phyloP scores from a whole-genome alignment of 352 stramenopile genomes.

The Peronosclerospora sorghi region DNA sequence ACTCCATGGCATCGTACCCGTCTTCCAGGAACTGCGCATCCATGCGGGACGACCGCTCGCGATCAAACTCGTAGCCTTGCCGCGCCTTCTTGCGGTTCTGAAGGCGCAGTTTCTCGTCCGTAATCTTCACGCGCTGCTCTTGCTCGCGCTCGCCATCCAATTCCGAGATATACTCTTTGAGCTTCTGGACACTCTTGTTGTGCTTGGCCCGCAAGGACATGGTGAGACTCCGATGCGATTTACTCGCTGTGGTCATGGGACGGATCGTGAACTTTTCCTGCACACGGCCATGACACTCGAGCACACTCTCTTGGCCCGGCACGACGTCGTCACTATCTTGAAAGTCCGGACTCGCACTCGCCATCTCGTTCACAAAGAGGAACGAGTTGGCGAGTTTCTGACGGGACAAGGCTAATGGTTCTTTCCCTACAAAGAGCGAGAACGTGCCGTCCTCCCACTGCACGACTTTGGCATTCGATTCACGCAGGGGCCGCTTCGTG shows the following conservation, averaged over 20 bases:
- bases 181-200: slow-evolving; percentile 81
- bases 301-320: slow-evolving; percentile 58
- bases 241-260: slow-evolving; percentile 73
- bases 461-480: slow-evolving; percentile 76
- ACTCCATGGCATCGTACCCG: slow-evolving; percentile 60
- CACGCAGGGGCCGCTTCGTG: slow-evolving; percentile 44
- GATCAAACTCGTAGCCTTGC: slow-evolving; percentile 72
- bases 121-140: slow-evolving; percentile 78
- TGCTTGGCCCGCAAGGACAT: slow-evolving; percentile 86
- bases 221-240: slow-evolving; percentile 80
- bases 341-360: slow-evolving; percentile 50
- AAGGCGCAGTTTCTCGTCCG: slow-evolving; percentile 70
- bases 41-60: slow-evolving; percentile 61
- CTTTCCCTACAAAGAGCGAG: slow-evolving; percentile 79
- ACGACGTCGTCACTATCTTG: slow-evolving; percentile 51
- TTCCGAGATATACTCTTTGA: slow-evolving; percentile 83
- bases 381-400: slow-evolving; percentile 85
- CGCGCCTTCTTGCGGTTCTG: slow-evolving; percentile 81
- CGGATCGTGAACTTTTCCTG: slow-evolving; percentile 80
- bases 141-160: slow-evolving; percentile 73
- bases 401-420: slow-evolving; percentile 67
- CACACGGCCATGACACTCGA: slow-evolving; percentile 77
- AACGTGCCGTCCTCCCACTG: slow-evolving; percentile 81
- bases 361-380: slow-evolving; percentile 69
- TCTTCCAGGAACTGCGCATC: slow-evolving; percentile 78